Conservation (phyloP, 2,329 filamentous ascomycete genomes). For the Arthrobotrys entomopaga region DNA sequence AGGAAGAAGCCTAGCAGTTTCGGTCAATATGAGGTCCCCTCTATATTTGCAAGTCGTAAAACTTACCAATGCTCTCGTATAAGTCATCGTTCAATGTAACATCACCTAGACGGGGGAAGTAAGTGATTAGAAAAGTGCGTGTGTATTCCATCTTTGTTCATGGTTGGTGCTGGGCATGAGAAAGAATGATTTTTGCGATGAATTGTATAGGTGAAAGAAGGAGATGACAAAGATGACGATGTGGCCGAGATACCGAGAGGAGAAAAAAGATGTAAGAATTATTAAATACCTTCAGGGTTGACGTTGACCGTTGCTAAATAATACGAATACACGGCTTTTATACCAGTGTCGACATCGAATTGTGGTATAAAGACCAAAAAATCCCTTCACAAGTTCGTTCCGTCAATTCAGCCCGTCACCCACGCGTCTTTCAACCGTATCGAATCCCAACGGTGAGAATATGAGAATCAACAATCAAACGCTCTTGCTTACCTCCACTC, state of each 20-base stretch:
- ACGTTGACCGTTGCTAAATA: slow-evolving; percentile 89
- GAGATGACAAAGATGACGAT: slow-evolving; percentile 27
- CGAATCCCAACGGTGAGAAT: slow-evolving; percentile 62
- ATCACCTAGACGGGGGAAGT: slow-evolving; percentile 33
- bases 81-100: slow-evolving; percentile 50
- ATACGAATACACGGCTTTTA: slow-evolving; percentile 86
- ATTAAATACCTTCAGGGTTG: slow-evolving; percentile 98
- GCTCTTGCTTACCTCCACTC: slow-evolving; percentile 38
- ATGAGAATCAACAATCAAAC: slow-evolving; percentile 4
- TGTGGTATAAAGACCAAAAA: slow-evolving; percentile 89
- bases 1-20: slow-evolving; percentile 89
- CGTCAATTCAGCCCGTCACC: too few relatives aligned
- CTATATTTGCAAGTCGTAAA: slow-evolving; percentile 63
- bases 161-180: neutral
- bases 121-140: slow-evolving; percentile 27
- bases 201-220: slow-evolving; percentile 55
- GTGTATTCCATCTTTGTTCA: slow-evolving; percentile 19
- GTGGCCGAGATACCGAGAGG: slow-evolving; percentile 72
- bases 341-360: slow-evolving; percentile 69
- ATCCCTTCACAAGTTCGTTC: slow-evolving; percentile 68
- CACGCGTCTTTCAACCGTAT: slow-evolving; percentile 63
- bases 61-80: slow-evolving; percentile 48
- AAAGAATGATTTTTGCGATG: neutral
- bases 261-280: slow-evolving; percentile 71
- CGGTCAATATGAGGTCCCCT: slow-evolving; percentile 76